Conservation (phyloP, 495 filamentous ascomycete genomes). For the Podospora didyma region DNA sequence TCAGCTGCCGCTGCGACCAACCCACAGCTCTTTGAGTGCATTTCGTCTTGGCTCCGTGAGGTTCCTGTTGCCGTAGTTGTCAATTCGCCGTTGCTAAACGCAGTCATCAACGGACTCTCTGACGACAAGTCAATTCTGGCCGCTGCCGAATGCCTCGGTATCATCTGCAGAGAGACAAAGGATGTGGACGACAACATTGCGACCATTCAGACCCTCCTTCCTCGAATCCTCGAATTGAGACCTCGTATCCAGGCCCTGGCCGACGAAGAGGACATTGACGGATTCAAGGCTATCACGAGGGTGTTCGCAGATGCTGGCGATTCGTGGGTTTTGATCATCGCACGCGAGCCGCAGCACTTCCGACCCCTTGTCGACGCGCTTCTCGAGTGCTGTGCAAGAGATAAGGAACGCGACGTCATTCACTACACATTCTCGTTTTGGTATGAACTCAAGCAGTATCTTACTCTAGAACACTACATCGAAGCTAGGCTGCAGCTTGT, state of each 20-base stretch:
- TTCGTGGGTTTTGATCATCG: conserved; percentile 87
- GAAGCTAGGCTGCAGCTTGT: conserved; percentile 68
- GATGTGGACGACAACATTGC: conserved; percentile 85
- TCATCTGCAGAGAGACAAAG: conserved; percentile 85
- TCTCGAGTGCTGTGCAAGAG: conserved; percentile 81
- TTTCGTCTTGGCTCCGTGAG: conserved; percentile 93
- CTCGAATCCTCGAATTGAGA: conserved; percentile 70
- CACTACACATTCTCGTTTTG: conserved; percentile 93
- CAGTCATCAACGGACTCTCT: conserved; percentile 71
- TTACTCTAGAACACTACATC: conserved; percentile 85
- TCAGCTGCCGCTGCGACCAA: conserved; percentile 69
- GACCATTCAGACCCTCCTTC: conserved; percentile 80
- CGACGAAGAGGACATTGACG: conserved; percentile 78
- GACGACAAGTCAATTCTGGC: conserved; percentile 75
- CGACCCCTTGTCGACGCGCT: conserved; percentile 83
- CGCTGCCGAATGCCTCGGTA: conserved; percentile 89
- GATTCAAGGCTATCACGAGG: conserved; percentile 80
- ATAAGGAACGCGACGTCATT: conserved; percentile 84
- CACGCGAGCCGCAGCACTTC: conserved; percentile 76
- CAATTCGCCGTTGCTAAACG: conserved; percentile 76
- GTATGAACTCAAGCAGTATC: conserved; percentile 97
- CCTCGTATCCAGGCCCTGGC: conserved; percentile 75
- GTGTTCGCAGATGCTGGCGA: conserved; percentile 93
- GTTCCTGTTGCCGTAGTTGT: conserved; percentile 80
- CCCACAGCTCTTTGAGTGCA: conserved; percentile 87